Percentiles rank a stretch among this genome's conserved stretches.
Evolutionary conservation across 75 land plant genomes (phyloP).

Genomic region (Cryptomeria japonica): DNA sequence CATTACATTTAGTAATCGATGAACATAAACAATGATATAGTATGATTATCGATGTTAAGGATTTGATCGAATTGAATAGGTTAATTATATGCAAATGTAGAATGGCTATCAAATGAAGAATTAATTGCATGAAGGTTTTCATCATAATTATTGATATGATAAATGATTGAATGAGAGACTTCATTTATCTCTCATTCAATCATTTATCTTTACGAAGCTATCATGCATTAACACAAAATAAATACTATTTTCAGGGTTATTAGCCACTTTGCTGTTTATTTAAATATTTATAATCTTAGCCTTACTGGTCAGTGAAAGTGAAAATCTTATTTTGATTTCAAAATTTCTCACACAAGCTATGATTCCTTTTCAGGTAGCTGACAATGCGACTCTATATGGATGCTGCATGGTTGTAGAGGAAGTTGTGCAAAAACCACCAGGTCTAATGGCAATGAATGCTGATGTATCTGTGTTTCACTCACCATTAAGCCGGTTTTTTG

Average conservation of each 20-base stretch:
- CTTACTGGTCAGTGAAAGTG: background rate
- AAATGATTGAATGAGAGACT: no score
- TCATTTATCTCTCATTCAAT: no score
- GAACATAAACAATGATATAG: no score
- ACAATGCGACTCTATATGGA: conserved; percentile 90
- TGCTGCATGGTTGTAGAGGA: conserved; percentile 91
- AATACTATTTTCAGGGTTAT: background rate
- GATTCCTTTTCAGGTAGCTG: conserved; percentile 79
- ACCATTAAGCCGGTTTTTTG: conserved; percentile 53
- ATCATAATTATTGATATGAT: no score
- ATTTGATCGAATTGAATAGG: no score
- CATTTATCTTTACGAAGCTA: no score
- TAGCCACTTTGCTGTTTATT: background rate
- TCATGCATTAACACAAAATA: no score
- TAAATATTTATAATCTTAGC: background rate
- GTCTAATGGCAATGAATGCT: conserved; percentile 63
- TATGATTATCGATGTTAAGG: no score
- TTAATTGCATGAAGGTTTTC: no score
- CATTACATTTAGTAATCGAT: no score
- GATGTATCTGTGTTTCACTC: conserved; percentile 28
- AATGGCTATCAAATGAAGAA: no score
- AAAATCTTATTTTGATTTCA: background rate
- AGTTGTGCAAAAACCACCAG: conserved; percentile 76
- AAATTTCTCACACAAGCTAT: background rate
- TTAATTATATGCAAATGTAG: no score